Evolutionary conservation across 495 filamentous ascomycete species (phyloP), one percentile per base, ranked within the genome.

Genomic region (Penicillium pulvis): DNA sequence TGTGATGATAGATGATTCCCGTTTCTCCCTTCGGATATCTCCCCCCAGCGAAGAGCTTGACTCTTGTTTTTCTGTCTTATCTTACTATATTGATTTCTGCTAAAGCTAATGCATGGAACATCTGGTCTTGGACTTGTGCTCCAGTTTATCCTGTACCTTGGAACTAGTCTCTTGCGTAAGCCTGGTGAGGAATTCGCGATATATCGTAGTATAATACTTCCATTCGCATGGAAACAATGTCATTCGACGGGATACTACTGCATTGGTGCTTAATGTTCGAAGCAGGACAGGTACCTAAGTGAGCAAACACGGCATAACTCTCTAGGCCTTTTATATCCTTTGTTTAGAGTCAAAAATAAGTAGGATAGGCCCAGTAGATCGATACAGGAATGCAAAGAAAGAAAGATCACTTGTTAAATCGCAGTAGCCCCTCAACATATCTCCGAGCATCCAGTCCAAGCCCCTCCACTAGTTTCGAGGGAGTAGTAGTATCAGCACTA

Each of bases 381-480:
- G 33, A 35, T 35, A 14, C 39, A 41, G 16, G 14, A 17, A 17
- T 41, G 39, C 39, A 55, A 58, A 35, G 10, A 49, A 36, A 26
- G 14, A 24, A 36, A 53, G 17, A 24, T 80, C 67, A 92, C 66
- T 86, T 75, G 71, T 89, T 88, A 71, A 96, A 70, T 66, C 83
- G 91, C 61, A 97, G 73, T 55, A 97, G 70, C 12, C 84, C 87
- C 65, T 96, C 92, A 58, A 96, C 89, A 75, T 96, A 97, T 65
- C 83, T 83, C 70, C 87, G 81, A 42, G 92, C 90, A 82, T 97
- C 92, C 56, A 96, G 79, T 0, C 92, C 92, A 62, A 97, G 87
- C 4, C 92, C 92, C 71, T 93, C 90, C n/a, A 87, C 88, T 55
- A 95, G 67, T 56, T 84, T 83, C 26, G 79, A 81, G 0, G 89